Base-by-base conservation (phyloP, 495 filamentous ascomycete genomes). In the Podospora fimiseda region DNA sequence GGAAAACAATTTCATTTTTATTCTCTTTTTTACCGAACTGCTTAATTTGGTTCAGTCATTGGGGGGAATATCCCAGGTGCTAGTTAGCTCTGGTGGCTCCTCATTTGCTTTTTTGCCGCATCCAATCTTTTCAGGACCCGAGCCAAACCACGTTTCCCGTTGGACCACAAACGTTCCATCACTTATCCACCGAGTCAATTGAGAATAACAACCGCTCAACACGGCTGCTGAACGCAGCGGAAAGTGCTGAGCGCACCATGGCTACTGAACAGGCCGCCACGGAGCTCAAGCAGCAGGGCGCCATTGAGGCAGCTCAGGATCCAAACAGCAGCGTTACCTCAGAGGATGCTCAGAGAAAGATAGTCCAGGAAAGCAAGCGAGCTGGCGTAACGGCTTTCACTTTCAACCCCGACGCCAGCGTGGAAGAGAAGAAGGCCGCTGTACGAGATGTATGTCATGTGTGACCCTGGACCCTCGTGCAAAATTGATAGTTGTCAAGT, bases 381-480 rank as follows among this genome's bases (percentile, higher is more conserved):
- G 85, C 84, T 14, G 93, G 93, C 18, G 78, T 82, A 2, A 74
- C 82, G 8, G 92, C 89, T 48, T 90, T 85, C 66, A 81, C 86
- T 60, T 97, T 96, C 71, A 78, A 97, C 64, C 89, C 93, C 2
- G 64, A 96, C 74, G 90, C 91, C 21, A 83, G 79, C 16, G 79
- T 88, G 0, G 88, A 89, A 67, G 79, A 91, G 62, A 97, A 97
- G 73, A 83, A 80, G 43, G 86, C 86, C 20, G 85, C 87, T 55
- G 84, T 85, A 3, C 76, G 78, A 78, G 80, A 84, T 57, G 93
- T 96, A 80, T 50, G 86, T 80, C 38, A 27, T n/a, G n/a, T n/a
- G n/a, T n/a, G n/a, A n/a, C n/a, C n/a, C n/a, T n/a, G n/a, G n/a
- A n/a, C n/a, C n/a, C n/a, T n/a, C n/a, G n/a, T n/a, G n/a, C n/a